Evolutionary conservation across 2,329 filamentous ascomycete species (phyloP).

Genomic region (Aphanoascus verrucosus): DNA sequence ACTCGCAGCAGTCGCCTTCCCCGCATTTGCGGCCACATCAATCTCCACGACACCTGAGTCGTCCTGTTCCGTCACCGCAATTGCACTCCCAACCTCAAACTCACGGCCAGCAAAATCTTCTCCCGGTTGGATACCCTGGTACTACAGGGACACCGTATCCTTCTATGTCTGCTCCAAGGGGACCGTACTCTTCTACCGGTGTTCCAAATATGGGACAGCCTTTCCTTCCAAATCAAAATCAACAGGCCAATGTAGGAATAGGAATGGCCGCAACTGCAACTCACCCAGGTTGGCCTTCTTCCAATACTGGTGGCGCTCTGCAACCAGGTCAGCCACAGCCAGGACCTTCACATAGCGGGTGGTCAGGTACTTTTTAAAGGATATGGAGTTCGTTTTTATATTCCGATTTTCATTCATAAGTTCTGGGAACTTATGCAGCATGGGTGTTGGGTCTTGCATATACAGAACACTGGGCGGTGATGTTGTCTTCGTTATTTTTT

Average conservation of each 20-base stretch:
- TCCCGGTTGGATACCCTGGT: conserved; percentile 30
- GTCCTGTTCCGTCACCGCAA: conserved; percentile 26
- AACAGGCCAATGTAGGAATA: conserved; percentile 29
- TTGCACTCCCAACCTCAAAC: conserved; percentile 26
- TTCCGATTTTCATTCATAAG: neutral
- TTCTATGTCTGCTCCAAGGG: conserved; percentile 25
- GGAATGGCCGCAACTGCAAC: conserved; percentile 27
- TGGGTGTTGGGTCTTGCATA: conserved; percentile 1
- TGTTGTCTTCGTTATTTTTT: neutral
- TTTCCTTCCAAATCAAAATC: conserved; percentile 25
- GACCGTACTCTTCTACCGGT: conserved; percentile 30
- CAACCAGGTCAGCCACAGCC: conserved; percentile 31
- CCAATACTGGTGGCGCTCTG: conserved; percentile 26
- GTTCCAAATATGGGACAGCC: conserved; percentile 25
- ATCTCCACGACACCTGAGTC: conserved; percentile 34
- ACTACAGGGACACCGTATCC: conserved; percentile 26
- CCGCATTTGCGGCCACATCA: conserved; percentile 30
- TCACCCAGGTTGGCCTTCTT: conserved; percentile 30
- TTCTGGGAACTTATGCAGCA: neutral
- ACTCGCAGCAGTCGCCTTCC: conserved; percentile 32
- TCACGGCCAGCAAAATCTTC: conserved; percentile 29
- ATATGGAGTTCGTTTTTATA: neutral
- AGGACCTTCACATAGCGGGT: conserved; percentile 28
- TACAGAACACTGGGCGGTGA: conserved; percentile 3
- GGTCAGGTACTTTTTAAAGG: conserved; percentile 10